Evolutionary conservation across 2,329 filamentous ascomycete species (phyloP), one percentile per base, ranked within the genome.

Genomic region (Talaromyces sp.): DNA sequence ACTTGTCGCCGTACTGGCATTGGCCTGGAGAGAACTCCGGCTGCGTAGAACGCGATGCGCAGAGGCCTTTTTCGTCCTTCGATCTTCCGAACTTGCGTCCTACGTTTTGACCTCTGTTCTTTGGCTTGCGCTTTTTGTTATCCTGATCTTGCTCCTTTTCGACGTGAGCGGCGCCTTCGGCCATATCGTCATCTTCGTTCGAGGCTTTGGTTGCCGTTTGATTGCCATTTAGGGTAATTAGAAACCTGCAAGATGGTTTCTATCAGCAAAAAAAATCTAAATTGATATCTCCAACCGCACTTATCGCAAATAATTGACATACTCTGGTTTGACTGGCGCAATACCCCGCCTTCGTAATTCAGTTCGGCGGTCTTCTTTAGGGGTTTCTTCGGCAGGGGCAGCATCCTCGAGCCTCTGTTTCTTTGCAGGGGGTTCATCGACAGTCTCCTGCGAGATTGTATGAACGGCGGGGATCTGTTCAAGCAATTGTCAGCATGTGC

Each of bases 41-140:
- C 67, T 82, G 85, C 72, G 87, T 85, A 19, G 86, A 86, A 67
- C 91, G 84, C 62, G 88, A 92, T 71, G 88, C 87, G 79, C 94
- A 98, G 9, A 98, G 85, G 47, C 86, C 86, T 63, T 93, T 83
- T 35, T 86, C 85, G 74, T 98, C 94, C 67, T 87, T 85, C 48
- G 92, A 95, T 68, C 83, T 87, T 60, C 93, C 93, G 75, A 95
- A 97, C 50, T 85, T 86, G 65, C 94, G 90, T 69, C 87, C 87
- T 68, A 89, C 93, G 77, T 98, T 97, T 78, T 97, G 93, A 39
- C 91, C 91, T 52, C 83, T 83, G 69, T 87, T 79, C 73, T 88
- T 89, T 7, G 2, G 27, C 72, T 85, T 83, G 74, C 86, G 85
- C 69, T 85, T 75, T 65, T 75, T 71, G 65, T 75, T 75, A 67